A percentile compares a stretch with the other conserved stretches of the same genome.
phyloP scores from a whole-genome alignment of 345 rosid species.

The Salix udensis region DNA sequence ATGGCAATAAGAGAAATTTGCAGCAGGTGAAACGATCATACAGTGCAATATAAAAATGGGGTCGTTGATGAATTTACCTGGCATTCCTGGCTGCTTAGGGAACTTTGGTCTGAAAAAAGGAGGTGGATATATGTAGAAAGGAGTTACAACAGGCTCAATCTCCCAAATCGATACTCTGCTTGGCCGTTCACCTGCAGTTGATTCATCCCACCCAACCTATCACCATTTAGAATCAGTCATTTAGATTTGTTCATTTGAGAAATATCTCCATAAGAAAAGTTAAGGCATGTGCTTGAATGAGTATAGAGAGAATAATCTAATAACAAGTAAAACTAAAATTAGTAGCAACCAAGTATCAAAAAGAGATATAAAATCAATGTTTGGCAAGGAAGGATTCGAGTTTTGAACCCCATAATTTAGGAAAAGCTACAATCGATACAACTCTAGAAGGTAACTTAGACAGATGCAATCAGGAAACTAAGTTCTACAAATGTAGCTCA shows the following conservation, averaged over 20 bases:
- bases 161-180: constrained; percentile 95
- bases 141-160: constrained; percentile 82
- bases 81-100: constrained; percentile 85
- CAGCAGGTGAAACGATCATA: neutral
- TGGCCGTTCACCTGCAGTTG: constrained; percentile 86
- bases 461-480: neutral
- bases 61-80: constrained; percentile 39
- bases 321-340: neutral
- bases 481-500: neutral
- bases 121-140: constrained; percentile 94
- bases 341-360: neutral
- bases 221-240: constrained; percentile 2
- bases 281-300: neutral
- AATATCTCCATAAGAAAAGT: neutral
- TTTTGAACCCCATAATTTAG: neutral
- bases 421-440: neutral
- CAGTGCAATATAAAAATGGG: neutral
- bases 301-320: neutral
- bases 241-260: neutral
- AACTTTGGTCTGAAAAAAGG: constrained; percentile 92
- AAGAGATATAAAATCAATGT: neutral
- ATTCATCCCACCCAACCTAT: constrained; percentile 99
- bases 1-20: neutral
- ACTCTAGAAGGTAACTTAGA: neutral
- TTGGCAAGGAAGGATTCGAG: neutral